Base-by-base conservation (phyloP, 495 filamentous ascomycete genomes). In the Hypoxylon cercidicola region DNA sequence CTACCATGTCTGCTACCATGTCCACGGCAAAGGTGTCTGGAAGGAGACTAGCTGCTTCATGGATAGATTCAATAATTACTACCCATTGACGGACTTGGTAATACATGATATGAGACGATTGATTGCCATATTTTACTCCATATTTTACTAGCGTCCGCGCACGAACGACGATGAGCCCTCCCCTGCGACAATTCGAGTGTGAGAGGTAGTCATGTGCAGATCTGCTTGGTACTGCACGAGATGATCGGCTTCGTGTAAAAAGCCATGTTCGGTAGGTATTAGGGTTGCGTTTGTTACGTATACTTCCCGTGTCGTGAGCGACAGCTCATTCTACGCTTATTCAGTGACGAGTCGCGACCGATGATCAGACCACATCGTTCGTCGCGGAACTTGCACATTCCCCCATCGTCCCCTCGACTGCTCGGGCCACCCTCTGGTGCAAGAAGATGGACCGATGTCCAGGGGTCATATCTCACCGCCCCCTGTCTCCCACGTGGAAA, bases 361-460 rank as follows among this genome's bases (percentile, higher is more conserved):
- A 60, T 46, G 65, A 59, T 68, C 65, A 56, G 55, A 63, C 65
- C 65, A 63, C 60, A 34, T 68, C 65, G 60, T 63, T 46, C 65
- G 65, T 68, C 60, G 30, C 43, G 32, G 21, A n/a, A 41, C 23
- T 63, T 40, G 41, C 64, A 35, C 44, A 60, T 55, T 50, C 32
- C 39, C 28, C 49, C 25, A 28, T 28, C 25, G 25, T 7, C 12
- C 39, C 12, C 39, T 32, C 21, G 7, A 34, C 55, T 55, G 54
- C 60, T 60, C 54, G 50, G 65, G 51, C 60, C 60, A 59, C 55
- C 25, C 25, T 46, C 60, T 55, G 59, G 50, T 7, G 63, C 37
- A 39, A 47, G 59, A 43, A 57, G 47, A 63, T 52, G n/a, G 54
- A 47, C 45, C 32, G 55, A 63, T 56, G 54, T 40, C 60, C 65